Conservation (phyloP, 2,329 filamentous ascomycete genomes). For the Hymenoscyphus fructigenus region DNA sequence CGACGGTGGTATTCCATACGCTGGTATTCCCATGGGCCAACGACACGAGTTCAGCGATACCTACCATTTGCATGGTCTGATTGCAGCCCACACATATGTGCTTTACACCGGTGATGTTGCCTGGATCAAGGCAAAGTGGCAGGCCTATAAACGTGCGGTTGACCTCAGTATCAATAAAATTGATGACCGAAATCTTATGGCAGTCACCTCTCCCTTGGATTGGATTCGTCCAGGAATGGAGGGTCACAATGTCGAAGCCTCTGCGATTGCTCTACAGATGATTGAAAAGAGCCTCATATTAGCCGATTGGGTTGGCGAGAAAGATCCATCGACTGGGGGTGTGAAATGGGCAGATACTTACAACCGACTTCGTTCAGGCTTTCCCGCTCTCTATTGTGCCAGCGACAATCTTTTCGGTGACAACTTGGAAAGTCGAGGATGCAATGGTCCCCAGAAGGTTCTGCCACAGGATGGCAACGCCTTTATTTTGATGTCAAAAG, state of each 20-base stretch:
- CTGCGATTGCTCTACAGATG: conserved; percentile 33
- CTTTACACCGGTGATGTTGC: conserved; percentile 55
- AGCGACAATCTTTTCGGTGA: conserved; percentile 48
- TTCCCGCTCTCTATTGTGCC: conserved; percentile 36
- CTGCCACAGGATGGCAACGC: conserved; percentile 61
- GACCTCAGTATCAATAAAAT: conserved; percentile 44
- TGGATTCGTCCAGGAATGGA: conserved; percentile 36
- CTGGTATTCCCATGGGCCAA: conserved; percentile 48
- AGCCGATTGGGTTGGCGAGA: conserved; percentile 41
- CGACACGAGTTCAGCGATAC: conserved; percentile 48
- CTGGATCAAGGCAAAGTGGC: conserved; percentile 50
- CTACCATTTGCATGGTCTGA: conserved; percentile 59
- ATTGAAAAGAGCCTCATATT: conserved; percentile 43
- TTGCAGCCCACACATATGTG: conserved; percentile 58
- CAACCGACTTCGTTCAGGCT: conserved; percentile 20
- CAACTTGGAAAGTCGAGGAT: conserved; percentile 43
- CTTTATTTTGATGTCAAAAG: conserved; percentile 45
- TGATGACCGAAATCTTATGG: conserved; percentile 40
- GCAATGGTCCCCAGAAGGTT: conserved; percentile 53
- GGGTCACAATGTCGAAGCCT: conserved; percentile 35
- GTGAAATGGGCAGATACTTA: conserved; percentile 22
- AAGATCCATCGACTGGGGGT: conserved; percentile 18
- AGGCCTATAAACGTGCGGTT: conserved; percentile 49
- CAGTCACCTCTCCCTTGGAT: conserved; percentile 29
- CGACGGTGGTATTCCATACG: conserved; percentile 50